Conservation (phyloP, 176 grass and related monocot genomes). For the Oryza glaberrima region DNA sequence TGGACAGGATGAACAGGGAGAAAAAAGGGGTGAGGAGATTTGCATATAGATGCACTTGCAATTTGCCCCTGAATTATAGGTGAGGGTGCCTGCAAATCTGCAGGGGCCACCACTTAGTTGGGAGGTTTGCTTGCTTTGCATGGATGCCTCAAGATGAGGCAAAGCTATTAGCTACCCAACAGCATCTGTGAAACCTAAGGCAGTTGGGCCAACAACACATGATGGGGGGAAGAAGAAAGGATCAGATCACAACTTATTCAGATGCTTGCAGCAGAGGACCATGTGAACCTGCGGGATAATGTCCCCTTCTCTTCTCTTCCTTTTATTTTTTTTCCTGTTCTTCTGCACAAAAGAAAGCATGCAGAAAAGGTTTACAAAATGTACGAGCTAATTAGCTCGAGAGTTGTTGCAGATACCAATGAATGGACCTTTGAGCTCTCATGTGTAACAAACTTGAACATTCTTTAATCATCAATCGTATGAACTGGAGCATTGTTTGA, state of each 20-base stretch:
- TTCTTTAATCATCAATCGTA: too few species aligned
- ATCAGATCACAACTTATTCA: not conserved
- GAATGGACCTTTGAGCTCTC: not conserved
- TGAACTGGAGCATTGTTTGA: not conserved
- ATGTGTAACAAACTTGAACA: not conserved
- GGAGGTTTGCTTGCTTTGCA: not conserved
- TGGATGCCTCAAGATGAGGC: not conserved
- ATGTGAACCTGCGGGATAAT: not conserved
- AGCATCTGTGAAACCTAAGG: slow-evolving; percentile 2
- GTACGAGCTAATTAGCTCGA: not conserved
- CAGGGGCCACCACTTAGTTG: not conserved
- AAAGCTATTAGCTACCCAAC: not conserved
- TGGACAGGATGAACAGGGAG: not conserved
- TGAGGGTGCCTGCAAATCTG: not conserved
- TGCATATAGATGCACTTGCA: not conserved
- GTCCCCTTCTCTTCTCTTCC: not conserved
- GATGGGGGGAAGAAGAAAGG: not conserved
- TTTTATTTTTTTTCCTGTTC: not conserved
- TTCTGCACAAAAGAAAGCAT: not conserved
- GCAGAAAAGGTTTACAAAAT: not conserved
- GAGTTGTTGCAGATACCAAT: not conserved
- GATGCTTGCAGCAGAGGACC: slow-evolving; percentile 4
- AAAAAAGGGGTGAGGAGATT: not conserved
- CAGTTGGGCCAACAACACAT: not conserved
- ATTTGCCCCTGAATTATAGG: not conserved